Evolutionary conservation across 768 basidiomycete genomes (phyloP).

Genomic region (Calocera viscosa): DNA sequence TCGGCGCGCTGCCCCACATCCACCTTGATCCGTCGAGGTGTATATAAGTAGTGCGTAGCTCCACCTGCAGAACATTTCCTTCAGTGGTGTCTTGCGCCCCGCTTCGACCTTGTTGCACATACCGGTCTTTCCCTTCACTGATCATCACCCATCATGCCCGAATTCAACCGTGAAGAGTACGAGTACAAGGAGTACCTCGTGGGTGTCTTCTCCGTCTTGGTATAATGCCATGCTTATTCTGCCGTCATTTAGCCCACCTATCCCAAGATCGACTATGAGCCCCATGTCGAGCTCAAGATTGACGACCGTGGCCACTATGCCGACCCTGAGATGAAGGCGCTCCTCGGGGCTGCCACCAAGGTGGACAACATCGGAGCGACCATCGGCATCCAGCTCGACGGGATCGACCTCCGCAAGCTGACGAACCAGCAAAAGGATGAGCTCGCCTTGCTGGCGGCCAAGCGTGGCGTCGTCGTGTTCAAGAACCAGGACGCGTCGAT

Average conservation of each 20-base stretch:
- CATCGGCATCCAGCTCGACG: slow-evolving; percentile 3
- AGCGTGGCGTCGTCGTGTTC: slow-evolving; percentile 8
- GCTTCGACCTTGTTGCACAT: not conserved
- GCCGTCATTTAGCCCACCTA: not conserved
- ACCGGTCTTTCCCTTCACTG: not conserved
- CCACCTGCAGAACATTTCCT: not conserved
- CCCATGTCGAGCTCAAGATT: slow-evolving; percentile 6
- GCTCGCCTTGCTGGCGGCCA: slow-evolving; percentile 4
- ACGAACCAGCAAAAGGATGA: slow-evolving; percentile 7
- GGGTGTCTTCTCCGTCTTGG: not conserved
- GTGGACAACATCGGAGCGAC: not conserved
- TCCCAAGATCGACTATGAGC: slow-evolving; percentile 8
- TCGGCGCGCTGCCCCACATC: not conserved
- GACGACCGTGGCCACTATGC: slow-evolving; percentile 6
- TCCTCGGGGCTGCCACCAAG: slow-evolving; percentile 4
- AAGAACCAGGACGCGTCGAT: slow-evolving; percentile 2
- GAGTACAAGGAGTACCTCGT: slow-evolving; percentile 6
- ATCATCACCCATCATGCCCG: not conserved
- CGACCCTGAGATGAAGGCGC: not conserved
- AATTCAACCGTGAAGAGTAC: not conserved
- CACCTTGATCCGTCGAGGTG: not conserved
- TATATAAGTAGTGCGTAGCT: not conserved
- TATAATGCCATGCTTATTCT: not conserved
- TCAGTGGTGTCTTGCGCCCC: slow-evolving; percentile 6
- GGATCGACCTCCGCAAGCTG: slow-evolving; percentile 6